Percentiles rank a stretch among this genome's conserved stretches.
phyloP scores from a whole-genome alignment of 345 rosid genomes.

The Salix arbutifolia region DNA sequence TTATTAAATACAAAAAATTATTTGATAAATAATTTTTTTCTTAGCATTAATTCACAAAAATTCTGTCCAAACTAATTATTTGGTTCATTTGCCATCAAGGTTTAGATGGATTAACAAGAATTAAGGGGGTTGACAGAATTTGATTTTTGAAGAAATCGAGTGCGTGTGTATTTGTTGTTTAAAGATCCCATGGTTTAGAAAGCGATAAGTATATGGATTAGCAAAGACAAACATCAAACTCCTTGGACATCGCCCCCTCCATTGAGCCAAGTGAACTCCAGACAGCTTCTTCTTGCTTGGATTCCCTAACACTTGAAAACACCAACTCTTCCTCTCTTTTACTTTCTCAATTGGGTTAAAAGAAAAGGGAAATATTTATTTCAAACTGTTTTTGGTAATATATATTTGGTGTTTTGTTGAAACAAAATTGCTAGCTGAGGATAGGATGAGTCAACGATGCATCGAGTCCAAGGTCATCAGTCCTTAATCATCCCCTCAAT shows the following conservation, averaged over 20 bases:
- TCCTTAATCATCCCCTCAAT: neutral
- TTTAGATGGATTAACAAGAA: neutral
- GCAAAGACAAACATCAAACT: constrained; percentile 24
- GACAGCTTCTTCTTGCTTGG: constrained; percentile 19
- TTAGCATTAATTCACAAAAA: too few species aligned
- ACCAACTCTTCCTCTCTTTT: neutral
- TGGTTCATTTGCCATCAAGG: neutral
- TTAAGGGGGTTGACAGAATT: neutral
- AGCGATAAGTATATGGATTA: constrained; percentile 22
- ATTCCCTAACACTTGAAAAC: constrained; percentile 3
- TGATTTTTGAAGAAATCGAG: neutral
- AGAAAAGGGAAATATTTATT: neutral
- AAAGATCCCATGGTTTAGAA: constrained; percentile 20
- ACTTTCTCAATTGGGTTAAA: neutral
- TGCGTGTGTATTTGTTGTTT: neutral
- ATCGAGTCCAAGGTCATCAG: constrained; percentile 33
- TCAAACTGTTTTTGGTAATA: neutral
- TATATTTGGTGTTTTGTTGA: constrained; percentile 16
- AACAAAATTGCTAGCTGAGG: neutral
- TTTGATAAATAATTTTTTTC: too few species aligned
- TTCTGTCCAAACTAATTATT: too few species aligned
- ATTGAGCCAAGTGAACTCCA: constrained; percentile 42
- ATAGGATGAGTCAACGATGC: constrained; percentile 21
- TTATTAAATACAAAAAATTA: too few species aligned
- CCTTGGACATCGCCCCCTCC: constrained; percentile 27